phyloP scores from a whole-genome alignment of 257 asterid genomes.

The Schizonepeta tenuifolia region DNA sequence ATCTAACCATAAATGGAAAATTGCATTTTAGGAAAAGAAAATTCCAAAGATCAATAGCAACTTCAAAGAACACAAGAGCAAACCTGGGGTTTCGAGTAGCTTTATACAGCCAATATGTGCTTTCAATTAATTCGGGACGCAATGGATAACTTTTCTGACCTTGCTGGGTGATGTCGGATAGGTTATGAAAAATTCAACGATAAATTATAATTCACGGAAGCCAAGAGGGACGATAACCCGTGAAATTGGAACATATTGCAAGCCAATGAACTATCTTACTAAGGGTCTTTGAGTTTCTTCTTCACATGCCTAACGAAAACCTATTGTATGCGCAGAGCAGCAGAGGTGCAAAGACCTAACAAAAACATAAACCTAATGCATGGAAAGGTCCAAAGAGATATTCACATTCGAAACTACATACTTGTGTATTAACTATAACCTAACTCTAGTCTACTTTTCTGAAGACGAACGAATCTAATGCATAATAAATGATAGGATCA shows the following conservation, averaged over 20 bases:
- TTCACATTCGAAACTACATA: background rate
- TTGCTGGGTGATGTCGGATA: constrained; percentile 59
- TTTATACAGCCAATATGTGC: constrained; percentile 98
- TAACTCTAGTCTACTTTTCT: background rate
- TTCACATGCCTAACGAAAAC: background rate
- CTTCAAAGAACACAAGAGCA: constrained; percentile 29
- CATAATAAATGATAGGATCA: background rate
- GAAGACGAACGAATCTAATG: background rate
- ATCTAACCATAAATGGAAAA: constrained; percentile 44
- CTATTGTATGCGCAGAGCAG: background rate
- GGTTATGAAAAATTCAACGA: constrained; percentile 25
- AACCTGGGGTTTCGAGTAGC: constrained; percentile 96
- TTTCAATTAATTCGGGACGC: constrained; percentile 96
- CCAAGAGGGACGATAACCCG: background rate
- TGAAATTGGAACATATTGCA: constrained; percentile 1
- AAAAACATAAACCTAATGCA: background rate
- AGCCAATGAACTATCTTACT: background rate
- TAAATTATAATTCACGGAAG: background rate
- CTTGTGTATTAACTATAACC: background rate
- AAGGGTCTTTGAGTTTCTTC: background rate
- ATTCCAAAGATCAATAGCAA: constrained; percentile 17
- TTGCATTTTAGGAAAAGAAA: constrained; percentile 13
- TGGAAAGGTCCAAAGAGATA: background rate
- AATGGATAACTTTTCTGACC: constrained; percentile 98
- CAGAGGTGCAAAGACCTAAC: background rate